A percentile compares a stretch with the other conserved stretches of the same genome.
phyloP scores from a whole-genome alignment of 2,329 filamentous ascomycete species.

The Hawksworthiomyces lignivorus region DNA sequence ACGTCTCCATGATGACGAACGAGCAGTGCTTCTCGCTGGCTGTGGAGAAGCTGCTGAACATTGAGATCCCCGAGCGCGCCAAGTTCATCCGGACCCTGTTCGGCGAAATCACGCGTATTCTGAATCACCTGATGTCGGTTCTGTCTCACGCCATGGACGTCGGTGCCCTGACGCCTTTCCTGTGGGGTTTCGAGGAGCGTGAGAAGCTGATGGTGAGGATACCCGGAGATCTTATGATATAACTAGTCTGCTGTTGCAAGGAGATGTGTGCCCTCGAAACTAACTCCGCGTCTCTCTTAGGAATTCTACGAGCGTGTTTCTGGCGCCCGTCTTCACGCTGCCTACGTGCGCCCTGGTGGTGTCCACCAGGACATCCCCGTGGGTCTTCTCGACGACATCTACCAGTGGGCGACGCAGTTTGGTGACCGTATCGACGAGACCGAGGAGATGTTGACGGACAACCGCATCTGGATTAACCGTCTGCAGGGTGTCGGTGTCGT shows the following conservation, averaged over 20 bases:
- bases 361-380: slow-evolving; percentile 92
- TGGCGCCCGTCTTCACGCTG: slow-evolving; percentile 91
- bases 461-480: slow-evolving; percentile 97
- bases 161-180: slow-evolving; percentile 91
- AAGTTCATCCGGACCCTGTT: slow-evolving; percentile 97
- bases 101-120: slow-evolving; percentile 83
- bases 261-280: no score
- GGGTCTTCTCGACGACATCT: slow-evolving; percentile 95
- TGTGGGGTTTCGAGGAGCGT: slow-evolving; percentile 99
- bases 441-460: slow-evolving; percentile 96
- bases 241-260: no score
- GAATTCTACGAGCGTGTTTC: slow-evolving; percentile 99
- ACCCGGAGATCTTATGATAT: no score
- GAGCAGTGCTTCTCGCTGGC: slow-evolving; percentile 95
- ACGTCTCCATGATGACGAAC: slow-evolving; percentile 99
- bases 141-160: slow-evolving; percentile 98
- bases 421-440: slow-evolving; percentile 98
- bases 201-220: slow-evolving; percentile 99
- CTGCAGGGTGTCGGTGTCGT: slow-evolving; percentile 89
- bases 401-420: slow-evolving; percentile 99
- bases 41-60: slow-evolving; percentile 94
- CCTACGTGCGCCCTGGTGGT: slow-evolving; percentile 93
- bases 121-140: slow-evolving; percentile 98
- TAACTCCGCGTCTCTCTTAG: no score
- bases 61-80: slow-evolving; percentile 89